These are phyloP conservation scores for Suillus clintonianus DNA, from an alignment of 768 basidiomycete genomes.

Conservation along the genomic window DNA sequence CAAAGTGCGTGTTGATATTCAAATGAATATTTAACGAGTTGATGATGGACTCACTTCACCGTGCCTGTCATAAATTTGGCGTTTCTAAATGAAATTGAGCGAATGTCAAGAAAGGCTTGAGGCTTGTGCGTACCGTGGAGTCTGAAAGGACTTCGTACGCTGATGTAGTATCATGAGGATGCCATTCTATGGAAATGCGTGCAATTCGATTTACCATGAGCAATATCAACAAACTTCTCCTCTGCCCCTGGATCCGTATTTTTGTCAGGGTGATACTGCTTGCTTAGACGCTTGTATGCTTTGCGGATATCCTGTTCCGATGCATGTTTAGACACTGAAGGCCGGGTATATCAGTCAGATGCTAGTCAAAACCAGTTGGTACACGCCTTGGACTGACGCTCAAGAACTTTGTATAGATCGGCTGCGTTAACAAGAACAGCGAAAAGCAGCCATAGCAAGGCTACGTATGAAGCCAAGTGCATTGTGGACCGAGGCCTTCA, in stretches of 20 bases:
- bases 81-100: conserved; percentile 58
- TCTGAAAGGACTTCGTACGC: conserved; percentile 98
- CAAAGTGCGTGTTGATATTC: conserved; percentile 7
- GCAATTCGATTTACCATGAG: conserved; percentile 61
- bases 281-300: conserved; percentile 88
- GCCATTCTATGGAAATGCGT: not conserved
- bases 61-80: conserved; percentile 89
- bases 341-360: conserved; percentile 22
- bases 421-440: conserved; percentile 45
- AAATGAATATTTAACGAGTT: conserved; percentile 8
- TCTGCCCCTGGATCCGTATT: conserved; percentile 84
- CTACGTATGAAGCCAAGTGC: conserved; percentile 27
- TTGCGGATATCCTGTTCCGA: conserved; percentile 88
- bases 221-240: conserved; percentile 87
- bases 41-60: conserved; percentile 62
- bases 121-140: conserved; percentile 51
- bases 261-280: conserved; percentile 94
- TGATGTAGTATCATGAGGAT: conserved; percentile 22
- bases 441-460: conserved; percentile 33
- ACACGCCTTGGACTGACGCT: conserved; percentile 59
- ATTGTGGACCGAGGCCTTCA: conserved; percentile 14
- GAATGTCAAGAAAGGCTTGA: not conserved
- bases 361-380: conserved; percentile 15
- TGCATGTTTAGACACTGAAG: conserved; percentile 68
- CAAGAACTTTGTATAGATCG: conserved; percentile 82